Conservation (phyloP, 2,329 filamentous ascomycete genomes). For the Microdochium nivale region DNA sequence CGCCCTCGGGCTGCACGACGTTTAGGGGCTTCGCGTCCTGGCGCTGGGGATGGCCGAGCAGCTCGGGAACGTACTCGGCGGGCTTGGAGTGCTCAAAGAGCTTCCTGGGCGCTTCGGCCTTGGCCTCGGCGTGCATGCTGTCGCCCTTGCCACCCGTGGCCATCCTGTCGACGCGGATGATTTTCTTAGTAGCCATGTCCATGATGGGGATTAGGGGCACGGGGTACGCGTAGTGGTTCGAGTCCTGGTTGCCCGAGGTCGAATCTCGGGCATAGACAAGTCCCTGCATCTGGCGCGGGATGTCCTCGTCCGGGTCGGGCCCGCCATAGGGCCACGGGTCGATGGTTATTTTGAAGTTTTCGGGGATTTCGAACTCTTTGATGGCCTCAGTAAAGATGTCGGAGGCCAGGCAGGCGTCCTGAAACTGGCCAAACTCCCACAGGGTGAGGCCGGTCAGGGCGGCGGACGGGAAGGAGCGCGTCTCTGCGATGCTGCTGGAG, state of each 20-base stretch:
- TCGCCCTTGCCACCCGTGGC: slow-evolving; percentile 39
- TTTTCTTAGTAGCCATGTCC: slow-evolving; percentile 43
- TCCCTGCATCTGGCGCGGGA: slow-evolving; percentile 38
- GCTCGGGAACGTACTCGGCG: slow-evolving; percentile 40
- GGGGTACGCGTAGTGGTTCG: slow-evolving; percentile 55
- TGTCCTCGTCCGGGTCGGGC: slow-evolving; percentile 26
- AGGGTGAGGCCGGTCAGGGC: slow-evolving; percentile 28
- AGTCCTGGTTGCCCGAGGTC: slow-evolving; percentile 36
- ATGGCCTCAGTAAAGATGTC: slow-evolving; percentile 37
- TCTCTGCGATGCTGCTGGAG: slow-evolving; percentile 18
- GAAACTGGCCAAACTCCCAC: slow-evolving; percentile 30
- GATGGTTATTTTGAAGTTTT: slow-evolving; percentile 32
- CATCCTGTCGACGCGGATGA: slow-evolving; percentile 49
- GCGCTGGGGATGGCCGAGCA: slow-evolving; percentile 37
- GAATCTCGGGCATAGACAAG: slow-evolving; percentile 37
- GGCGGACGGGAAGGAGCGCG: slow-evolving; percentile 15
- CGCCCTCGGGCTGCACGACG: slow-evolving; percentile 50
- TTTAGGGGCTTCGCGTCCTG: slow-evolving; percentile 60
- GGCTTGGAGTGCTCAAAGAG: slow-evolving; percentile 32
- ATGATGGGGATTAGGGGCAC: slow-evolving; percentile 52
- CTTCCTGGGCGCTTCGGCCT: slow-evolving; percentile 30
- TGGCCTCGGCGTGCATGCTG: slow-evolving; percentile 24
- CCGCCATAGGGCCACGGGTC: slow-evolving; percentile 62
- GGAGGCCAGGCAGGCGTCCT: slow-evolving; percentile 30
- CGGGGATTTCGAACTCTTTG: slow-evolving; percentile 35